These are phyloP conservation scores for Citrullus amarus DNA, from an alignment of 306 rosid genomes.

Conservation along the genomic window DNA sequence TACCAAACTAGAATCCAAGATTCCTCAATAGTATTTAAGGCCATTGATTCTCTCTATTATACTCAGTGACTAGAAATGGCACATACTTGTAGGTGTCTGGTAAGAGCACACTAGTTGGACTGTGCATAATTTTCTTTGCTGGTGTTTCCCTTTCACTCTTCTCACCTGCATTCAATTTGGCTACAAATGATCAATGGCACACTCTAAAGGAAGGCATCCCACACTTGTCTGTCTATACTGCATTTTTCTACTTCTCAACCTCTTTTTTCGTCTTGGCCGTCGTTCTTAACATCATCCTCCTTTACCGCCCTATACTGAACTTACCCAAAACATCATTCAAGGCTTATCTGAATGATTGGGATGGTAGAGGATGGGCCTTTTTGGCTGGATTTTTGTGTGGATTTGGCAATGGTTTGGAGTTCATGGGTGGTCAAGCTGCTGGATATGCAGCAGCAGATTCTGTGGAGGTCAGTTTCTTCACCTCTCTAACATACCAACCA, in stretches of 20 bases:
- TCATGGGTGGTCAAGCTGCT: slow-evolving; percentile 98
- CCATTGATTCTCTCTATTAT: neutral
- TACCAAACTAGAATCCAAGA: neutral
- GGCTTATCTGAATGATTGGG: slow-evolving; percentile 66
- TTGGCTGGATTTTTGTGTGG: slow-evolving; percentile 91
- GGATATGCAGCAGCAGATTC: slow-evolving; percentile 99
- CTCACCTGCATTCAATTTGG: slow-evolving; percentile 87
- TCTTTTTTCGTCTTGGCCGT: slow-evolving; percentile 63
- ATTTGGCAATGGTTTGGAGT: slow-evolving; percentile 84
- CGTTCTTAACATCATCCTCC: slow-evolving; percentile 60
- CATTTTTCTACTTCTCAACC: slow-evolving; percentile 75
- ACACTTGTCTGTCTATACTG: slow-evolving; percentile 63
- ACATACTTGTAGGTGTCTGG: slow-evolving; percentile 55
- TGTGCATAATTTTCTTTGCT: slow-evolving; percentile 59
- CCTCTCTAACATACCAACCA: neutral
- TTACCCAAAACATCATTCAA: slow-evolving; percentile 60
- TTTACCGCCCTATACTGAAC: slow-evolving; percentile 60
- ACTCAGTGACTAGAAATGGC: neutral
- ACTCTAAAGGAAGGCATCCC: slow-evolving; percentile 60
- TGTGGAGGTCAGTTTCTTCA: slow-evolving; percentile 57
- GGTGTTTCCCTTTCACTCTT: slow-evolving; percentile 78
- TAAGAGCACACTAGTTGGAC: slow-evolving; percentile 52
- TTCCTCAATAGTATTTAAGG: neutral
- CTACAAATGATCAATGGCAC: slow-evolving; percentile 93
- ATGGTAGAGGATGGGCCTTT: slow-evolving; percentile 89